Evolutionary conservation across 257 asterid genomes (phyloP), one percentile per base, ranked within the genome.

Genomic region (Forsythia suspensa): DNA sequence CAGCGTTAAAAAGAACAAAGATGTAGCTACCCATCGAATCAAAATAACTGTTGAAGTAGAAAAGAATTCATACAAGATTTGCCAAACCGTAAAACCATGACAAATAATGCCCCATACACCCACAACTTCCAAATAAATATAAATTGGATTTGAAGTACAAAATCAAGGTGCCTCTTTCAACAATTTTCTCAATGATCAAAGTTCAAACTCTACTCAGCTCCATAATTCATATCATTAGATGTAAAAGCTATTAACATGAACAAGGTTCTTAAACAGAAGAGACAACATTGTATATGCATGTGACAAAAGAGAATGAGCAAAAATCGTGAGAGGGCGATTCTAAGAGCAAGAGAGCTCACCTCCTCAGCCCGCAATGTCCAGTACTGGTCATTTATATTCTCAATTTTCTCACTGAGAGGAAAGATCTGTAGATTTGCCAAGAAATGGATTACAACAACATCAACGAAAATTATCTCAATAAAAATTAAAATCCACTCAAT

Each of bases 321-420:
- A 65, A 65, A 66, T 21, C 24, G 81, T 69, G 83, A 51, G 51
- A 82, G 67, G 67, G 67, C 34, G 21, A n/a, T 59, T 59, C 67
- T n/a, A 21, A 63, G 37, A 36, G 34, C 24, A n/a, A 77, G 74
- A 73, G 81, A 80, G 68, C 82, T 82, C 68, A 89, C 98, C 97
- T 95, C 98, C 88, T 95, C 98, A 40, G 98, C 97, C 75, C 98
- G 95, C 87, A 95, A 74, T 11, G 98, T 95, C 98, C 98, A 95
- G 85, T 92, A 92, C 71, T 95, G 98, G 83, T 92, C 97, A 86
- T 92, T 92, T 83, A 95, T 95, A 81, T 95, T 92, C 83, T 95
- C 98, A 82, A 92, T 95, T 82, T 91, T 95, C 87, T 92, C 98
- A 78, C 70, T 86, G 73, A 79, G 77, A 55, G 98, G 98, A 72